Evolutionary conservation across 1,139 yeast genomes (phyloP).

Genomic region (Pneumocystis jirovecii): DNA sequence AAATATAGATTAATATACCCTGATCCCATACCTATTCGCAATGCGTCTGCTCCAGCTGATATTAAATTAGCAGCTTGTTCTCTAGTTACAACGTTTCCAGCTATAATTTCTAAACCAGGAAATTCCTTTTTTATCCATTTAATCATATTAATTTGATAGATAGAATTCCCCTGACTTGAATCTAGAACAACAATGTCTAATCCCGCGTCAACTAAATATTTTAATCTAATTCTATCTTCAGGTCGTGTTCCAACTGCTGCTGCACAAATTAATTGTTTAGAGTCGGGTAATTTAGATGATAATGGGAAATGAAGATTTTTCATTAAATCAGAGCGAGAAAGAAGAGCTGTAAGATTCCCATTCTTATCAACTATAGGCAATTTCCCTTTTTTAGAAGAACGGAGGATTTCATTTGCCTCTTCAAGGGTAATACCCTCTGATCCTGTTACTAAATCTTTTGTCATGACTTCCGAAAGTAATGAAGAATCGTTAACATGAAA

Average conservation of each 20-base stretch:
- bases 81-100: constrained; percentile 97
- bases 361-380: constrained; percentile 74
- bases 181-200: constrained; percentile 91
- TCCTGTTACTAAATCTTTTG: constrained; percentile 75
- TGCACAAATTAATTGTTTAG: constrained; percentile 95
- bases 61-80: constrained; percentile 96
- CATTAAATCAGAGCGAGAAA: constrained; percentile 92
- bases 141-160: constrained; percentile 87
- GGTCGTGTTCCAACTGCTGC: constrained; percentile 95
- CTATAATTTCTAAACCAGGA: constrained; percentile 77
- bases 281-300: constrained; percentile 82
- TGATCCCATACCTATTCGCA: constrained; percentile 99
- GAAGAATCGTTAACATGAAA: constrained; percentile 64
- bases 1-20: constrained; percentile 62
- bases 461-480: constrained; percentile 68
- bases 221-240: constrained; percentile 74
- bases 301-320: constrained; percentile 87
- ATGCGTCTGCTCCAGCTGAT: constrained; percentile 93
- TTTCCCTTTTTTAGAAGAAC: constrained; percentile 93
- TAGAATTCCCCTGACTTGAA: constrained; percentile 94
- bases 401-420: constrained; percentile 80
- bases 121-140: constrained; percentile 70
- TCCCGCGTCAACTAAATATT: constrained; percentile 83
- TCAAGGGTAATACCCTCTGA: constrained; percentile 56
- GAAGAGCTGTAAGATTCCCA: constrained; percentile 69